phyloP scores from a whole-genome alignment of 23 red algal genomes.

The Pyropia yezoensis region DNA sequence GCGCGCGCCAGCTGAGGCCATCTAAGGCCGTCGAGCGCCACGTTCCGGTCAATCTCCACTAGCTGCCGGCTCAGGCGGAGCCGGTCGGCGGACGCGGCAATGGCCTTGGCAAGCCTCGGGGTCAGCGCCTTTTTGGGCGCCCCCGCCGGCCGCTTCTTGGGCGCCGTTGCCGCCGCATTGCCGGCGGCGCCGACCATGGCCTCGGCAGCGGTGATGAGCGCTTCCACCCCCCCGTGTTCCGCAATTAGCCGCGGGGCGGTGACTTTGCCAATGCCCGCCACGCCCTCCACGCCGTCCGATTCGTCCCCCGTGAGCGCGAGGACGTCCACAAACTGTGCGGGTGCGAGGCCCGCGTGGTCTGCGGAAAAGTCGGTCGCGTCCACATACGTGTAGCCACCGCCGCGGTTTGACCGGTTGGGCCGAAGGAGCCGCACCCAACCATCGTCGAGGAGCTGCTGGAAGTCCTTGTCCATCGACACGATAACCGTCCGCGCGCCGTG shows the following conservation, averaged over 20 bases:
- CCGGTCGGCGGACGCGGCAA: neutral
- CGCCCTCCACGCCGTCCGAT: constrained; percentile 24
- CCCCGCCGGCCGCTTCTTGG: constrained; percentile 2
- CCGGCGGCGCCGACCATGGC: neutral
- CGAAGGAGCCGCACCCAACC: constrained; percentile 8
- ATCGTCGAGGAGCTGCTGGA: constrained; percentile 39
- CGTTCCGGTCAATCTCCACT: constrained; percentile 6
- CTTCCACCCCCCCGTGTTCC: constrained; percentile 14
- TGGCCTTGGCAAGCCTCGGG: neutral
- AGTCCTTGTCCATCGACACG: constrained; percentile 59
- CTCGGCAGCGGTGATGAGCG: neutral
- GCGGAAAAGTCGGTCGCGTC: neutral
- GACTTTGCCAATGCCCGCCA: constrained; percentile 25
- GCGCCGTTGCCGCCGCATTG: no score
- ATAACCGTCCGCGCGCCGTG: constrained; percentile 1
- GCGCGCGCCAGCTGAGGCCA: no score
- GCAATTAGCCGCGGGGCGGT: constrained; percentile 31
- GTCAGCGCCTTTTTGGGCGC: neutral
- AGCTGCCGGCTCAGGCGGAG: constrained; percentile 7
- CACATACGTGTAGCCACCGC: neutral
- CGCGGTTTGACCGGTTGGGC: neutral
- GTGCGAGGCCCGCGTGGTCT: neutral
- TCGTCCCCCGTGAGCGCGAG: constrained; percentile 45
- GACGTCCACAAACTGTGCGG: constrained; percentile 34
- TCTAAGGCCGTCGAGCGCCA: neutral